These are phyloP conservation scores for Monosporascus sp. DNA, from an alignment of 2,329 filamentous ascomycete genomes.

Conservation along the genomic window DNA sequence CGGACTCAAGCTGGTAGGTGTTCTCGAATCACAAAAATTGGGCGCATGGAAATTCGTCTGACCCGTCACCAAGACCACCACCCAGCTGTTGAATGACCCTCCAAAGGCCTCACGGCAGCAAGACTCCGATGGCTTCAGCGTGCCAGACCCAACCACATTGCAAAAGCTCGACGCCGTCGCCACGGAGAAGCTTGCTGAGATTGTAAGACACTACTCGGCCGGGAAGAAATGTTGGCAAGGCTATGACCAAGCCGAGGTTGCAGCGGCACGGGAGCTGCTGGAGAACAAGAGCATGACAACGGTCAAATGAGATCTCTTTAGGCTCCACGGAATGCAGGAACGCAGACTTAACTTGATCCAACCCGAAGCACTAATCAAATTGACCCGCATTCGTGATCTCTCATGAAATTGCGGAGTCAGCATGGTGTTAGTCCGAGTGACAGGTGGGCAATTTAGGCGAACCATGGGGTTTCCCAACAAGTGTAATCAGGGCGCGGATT, in stretches of 20 bases:
- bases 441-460: not conserved
- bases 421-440: not conserved
- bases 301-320: slow-evolving; percentile 34
- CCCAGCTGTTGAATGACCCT: slow-evolving; percentile 42
- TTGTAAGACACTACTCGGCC: slow-evolving; percentile 59
- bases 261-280: slow-evolving; percentile 65
- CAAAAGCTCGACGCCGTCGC: slow-evolving; percentile 67
- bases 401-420: not conserved
- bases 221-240: slow-evolving; percentile 66
- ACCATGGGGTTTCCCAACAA: not conserved
- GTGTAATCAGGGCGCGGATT: not conserved
- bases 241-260: slow-evolving; percentile 66
- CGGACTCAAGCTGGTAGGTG: slow-evolving; percentile 72
- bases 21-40: not conserved
- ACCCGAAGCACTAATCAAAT: too few species aligned
- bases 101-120: slow-evolving; percentile 40
- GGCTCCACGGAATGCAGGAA: too few species aligned
- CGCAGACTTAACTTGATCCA: too few species aligned
- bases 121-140: slow-evolving; percentile 44
- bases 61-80: slow-evolving; percentile 40
- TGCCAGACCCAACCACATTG: slow-evolving; percentile 55
- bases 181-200: slow-evolving; percentile 70
- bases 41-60: slow-evolving; percentile 3
- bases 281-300: slow-evolving; percentile 44
- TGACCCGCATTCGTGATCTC: too few species aligned